Base-by-base conservation (phyloP, 2,329 filamentous ascomycete genomes). In the Diaporthe destruens region DNA sequence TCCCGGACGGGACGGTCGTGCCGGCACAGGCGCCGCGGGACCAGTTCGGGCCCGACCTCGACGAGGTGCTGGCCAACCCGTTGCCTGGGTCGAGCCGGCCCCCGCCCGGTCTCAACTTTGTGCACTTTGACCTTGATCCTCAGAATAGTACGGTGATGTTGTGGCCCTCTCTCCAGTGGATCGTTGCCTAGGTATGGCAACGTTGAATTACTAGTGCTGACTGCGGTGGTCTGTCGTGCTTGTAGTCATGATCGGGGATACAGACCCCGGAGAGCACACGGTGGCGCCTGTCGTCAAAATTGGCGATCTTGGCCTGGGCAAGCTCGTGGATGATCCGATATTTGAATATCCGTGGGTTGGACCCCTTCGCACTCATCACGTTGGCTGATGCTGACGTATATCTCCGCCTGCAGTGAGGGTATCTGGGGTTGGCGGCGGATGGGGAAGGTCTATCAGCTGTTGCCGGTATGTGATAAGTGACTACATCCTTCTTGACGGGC, bases 61-160 rank as follows among this genome's bases (percentile, higher is more conserved):
- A 47, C 14, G 65, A 68, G 54, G 51, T 5, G 3, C 5, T 47
- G 51, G 51, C 25, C 1, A 2, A 3, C 2, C 34, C 16, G 39
- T 1, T 8, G 9, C 34, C n/a, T 2, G 18, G 16, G 9, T 18
- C 25, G 14, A 18, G 5, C 2, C 47, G n/a, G 47, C 47, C n/a
- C 36, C 23, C 39, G 6, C 2, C 25, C 2, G 55, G 39, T 4
- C 51, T 29, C 54, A 18, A 69, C 3, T 36, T 69, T 14, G 11
- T 69, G 23, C 67, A 69, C n/a, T 69, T n/a, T 12, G 67, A 69
- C 25, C 42, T 69, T 49, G 67, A 69, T 32, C 54, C 67, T 11
- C 42, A 69, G 12, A 69, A 57, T 14, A 23, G 67, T 69, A 57
- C 14, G 32, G 67, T 69, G 18, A 57, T 23, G 1, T 36, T 18